Conservation (phyloP, 352 stramenopile genomes). For the Blastocystis sp. region DNA sequence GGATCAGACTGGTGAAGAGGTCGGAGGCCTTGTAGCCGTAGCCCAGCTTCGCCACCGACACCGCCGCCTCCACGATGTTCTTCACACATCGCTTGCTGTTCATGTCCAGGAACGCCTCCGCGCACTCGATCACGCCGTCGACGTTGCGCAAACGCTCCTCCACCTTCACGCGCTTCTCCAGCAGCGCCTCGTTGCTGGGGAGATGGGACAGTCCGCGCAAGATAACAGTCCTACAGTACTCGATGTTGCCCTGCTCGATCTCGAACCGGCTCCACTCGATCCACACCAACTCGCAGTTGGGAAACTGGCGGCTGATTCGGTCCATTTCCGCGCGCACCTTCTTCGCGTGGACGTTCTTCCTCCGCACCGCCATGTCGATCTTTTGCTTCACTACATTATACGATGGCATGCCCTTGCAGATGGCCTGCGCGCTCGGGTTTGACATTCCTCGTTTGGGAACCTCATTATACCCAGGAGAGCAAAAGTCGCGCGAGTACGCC, state of each 20-base stretch:
- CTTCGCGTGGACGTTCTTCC: not conserved
- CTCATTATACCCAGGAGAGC: too few relatives aligned
- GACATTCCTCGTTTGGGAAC: too few relatives aligned
- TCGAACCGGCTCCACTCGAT: slow-evolving; percentile 28
- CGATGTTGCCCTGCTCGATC: slow-evolving; percentile 19
- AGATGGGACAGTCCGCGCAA: slow-evolving; percentile 14
- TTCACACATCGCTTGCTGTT: slow-evolving; percentile 31
- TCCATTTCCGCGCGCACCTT: not conserved
- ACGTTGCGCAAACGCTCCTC: slow-evolving; percentile 25
- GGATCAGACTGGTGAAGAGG: slow-evolving; percentile 37
- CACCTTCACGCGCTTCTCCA: slow-evolving; percentile 1
- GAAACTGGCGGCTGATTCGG: not conserved
- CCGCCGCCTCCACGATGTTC: slow-evolving; percentile 27
- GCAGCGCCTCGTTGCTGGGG: slow-evolving; percentile 2
- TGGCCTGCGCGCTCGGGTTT: not conserved
- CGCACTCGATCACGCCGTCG: not conserved
- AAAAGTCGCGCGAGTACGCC: too few relatives aligned
- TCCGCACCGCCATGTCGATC: not conserved
- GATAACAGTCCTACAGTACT: not conserved
- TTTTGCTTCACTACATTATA: slow-evolving; percentile 34
- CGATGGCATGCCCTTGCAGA: not conserved
- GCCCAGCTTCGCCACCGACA: slow-evolving; percentile 41
- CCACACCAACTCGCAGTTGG: slow-evolving; percentile 16
- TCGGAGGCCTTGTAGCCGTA: not conserved
- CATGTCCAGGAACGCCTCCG: not conserved